A percentile compares a stretch with the other conserved stretches of the same genome.
Conservation (phyloP, 441 rosid genomes). For the Erodium texanum region DNA sequence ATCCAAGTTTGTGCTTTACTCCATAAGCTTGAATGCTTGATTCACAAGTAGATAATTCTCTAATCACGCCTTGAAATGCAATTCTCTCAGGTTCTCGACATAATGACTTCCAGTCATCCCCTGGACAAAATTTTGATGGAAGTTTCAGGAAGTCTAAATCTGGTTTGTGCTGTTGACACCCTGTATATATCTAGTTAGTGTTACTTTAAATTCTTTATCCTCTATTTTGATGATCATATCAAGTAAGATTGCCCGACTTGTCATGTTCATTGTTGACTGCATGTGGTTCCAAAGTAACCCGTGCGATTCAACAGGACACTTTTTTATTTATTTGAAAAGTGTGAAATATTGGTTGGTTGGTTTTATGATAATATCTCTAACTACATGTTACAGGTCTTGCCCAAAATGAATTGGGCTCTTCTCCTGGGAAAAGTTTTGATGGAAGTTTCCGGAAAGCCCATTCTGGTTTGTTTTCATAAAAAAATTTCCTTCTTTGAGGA, state of each 20-base stretch:
- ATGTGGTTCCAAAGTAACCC: neutral
- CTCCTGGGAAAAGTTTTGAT: conserved; percentile 40
- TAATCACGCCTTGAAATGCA: conserved; percentile 2
- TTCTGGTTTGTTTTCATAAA: conserved; percentile 39
- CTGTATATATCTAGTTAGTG: neutral
- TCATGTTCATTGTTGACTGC: neutral
- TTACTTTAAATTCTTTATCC: neutral
- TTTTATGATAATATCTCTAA: neutral
- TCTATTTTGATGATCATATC: neutral
- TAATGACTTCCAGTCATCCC: conserved; percentile 11
- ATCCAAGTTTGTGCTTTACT: neutral
- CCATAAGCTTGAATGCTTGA: neutral
- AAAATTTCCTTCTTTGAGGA: neutral
- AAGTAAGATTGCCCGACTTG: neutral
- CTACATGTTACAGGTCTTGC: conserved; percentile 28
- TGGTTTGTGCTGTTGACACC: conserved; percentile 1
- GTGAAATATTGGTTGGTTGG: too few species aligned
- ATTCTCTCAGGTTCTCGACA: conserved; percentile 20
- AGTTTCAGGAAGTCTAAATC: conserved; percentile 19
- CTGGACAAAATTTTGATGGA: conserved; percentile 14
- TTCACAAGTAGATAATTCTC: neutral
- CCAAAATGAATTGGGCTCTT: conserved; percentile 32
- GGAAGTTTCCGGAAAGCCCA: conserved; percentile 48
- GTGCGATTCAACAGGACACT: too few species aligned
- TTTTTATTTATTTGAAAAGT: too few species aligned